Conservation (phyloP, 1,284 basidiomycete species). For the Rhodotorula sp. region DNA sequence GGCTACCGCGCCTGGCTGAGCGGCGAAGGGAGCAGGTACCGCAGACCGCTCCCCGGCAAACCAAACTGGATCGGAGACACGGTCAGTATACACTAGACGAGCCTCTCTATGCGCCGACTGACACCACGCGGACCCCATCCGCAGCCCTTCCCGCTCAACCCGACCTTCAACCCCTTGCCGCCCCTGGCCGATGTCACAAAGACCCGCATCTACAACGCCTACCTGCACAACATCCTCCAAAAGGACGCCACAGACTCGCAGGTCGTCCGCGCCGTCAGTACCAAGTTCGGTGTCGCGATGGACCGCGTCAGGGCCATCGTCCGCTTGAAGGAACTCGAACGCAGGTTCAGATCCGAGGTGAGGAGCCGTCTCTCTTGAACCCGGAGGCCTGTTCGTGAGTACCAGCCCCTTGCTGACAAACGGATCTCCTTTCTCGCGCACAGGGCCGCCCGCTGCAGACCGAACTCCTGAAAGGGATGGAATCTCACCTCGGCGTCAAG, state of each 20-base stretch:
- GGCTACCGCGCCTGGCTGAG: conserved; percentile 33
- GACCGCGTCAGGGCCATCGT: conserved; percentile 76
- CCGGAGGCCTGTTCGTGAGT: too few relatives aligned
- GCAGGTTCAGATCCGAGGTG: conserved; percentile 61
- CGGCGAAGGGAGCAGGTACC: conserved; percentile 31
- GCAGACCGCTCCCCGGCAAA: conserved; percentile 21
- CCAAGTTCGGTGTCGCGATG: conserved; percentile 63
- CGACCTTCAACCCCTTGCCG: conserved; percentile 69
- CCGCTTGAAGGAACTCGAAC: conserved; percentile 71
- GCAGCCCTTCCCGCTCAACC: conserved; percentile 74
- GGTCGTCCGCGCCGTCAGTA: conserved; percentile 62
- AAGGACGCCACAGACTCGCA: conserved; percentile 52
- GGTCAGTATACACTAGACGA: conserved; percentile 14
- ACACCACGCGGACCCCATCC: background rate
- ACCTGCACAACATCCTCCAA: conserved; percentile 60
- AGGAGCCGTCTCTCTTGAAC: background rate
- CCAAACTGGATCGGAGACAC: conserved; percentile 41
- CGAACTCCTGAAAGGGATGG: conserved; percentile 33
- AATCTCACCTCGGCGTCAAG: conserved; percentile 32
- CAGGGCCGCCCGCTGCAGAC: conserved; percentile 32
- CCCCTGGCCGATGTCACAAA: conserved; percentile 66
- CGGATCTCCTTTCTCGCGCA: too few relatives aligned
- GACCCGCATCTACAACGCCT: conserved; percentile 48
- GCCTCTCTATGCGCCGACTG: background rate
- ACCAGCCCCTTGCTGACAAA: too few relatives aligned